Conservation (phyloP, 257 asterid species). For the Hygrophila difformis region DNA sequence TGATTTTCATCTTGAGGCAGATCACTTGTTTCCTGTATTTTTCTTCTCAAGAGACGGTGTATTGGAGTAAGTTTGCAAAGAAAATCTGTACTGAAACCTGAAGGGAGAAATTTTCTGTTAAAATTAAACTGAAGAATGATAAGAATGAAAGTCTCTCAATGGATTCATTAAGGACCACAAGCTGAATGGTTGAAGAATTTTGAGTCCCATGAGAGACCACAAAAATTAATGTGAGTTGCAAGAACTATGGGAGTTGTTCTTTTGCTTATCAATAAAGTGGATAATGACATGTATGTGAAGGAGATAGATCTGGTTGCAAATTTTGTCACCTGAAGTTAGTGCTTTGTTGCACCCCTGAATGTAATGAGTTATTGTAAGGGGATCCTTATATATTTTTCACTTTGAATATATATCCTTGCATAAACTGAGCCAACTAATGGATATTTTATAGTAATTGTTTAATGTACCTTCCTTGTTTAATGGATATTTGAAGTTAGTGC, state of each 20-base stretch:
- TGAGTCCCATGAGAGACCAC: background rate
- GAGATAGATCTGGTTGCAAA: background rate
- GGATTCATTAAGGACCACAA: background rate
- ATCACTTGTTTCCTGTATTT: no score
- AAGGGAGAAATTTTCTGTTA: background rate
- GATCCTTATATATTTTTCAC: background rate
- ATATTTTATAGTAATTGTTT: no score
- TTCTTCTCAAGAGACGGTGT: no score
- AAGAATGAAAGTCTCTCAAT: no score
- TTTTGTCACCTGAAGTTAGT: background rate
- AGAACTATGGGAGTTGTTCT: no score
- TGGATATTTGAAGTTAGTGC: slow-evolving; percentile 1
- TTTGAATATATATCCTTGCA: background rate
- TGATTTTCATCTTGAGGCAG: no score
- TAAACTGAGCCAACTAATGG: no score
- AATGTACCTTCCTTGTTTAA: no score
- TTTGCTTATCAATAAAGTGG: background rate
- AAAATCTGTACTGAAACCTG: background rate
- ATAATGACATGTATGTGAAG: background rate
- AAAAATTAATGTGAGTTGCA: background rate
- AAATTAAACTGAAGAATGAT: no score
- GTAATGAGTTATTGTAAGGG: slow-evolving; percentile 3
- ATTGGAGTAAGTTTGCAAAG: no score
- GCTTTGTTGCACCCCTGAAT: background rate
- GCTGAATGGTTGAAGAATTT: slow-evolving; percentile 1